These are phyloP conservation scores for Hordeum marinum DNA, from an alignment of 176 grass and related monocot species.

Conservation along the genomic window DNA sequence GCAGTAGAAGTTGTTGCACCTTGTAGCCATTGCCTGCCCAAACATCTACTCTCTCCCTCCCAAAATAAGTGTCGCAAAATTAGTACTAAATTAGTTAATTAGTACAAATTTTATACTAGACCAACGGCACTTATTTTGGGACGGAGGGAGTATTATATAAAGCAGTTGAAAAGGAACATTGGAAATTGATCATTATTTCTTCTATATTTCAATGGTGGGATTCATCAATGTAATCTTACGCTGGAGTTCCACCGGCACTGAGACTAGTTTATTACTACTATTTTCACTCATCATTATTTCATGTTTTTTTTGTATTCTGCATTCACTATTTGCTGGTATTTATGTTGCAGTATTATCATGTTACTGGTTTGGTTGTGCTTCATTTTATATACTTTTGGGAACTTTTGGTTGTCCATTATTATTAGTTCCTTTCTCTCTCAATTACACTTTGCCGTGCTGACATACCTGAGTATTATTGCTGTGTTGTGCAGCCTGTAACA, in stretches of 20 bases:
- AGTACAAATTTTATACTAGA: no score
- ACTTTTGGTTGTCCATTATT: neutral
- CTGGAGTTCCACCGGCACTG: no score
- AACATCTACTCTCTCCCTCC: neutral
- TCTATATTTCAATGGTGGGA: neutral
- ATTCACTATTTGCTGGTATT: neutral
- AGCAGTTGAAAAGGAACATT: neutral
- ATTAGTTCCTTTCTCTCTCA: neutral
- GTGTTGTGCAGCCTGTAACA: constrained; percentile 58
- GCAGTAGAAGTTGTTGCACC: neutral
- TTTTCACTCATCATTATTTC: neutral
- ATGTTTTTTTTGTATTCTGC: neutral
- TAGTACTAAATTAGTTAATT: no score
- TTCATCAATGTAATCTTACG: neutral
- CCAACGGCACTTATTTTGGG: no score
- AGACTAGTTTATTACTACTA: neutral
- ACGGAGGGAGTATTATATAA: neutral
- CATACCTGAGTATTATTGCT: neutral
- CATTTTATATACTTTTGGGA: neutral
- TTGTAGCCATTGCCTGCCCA: neutral
- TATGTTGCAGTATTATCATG: neutral
- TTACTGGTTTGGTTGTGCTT: neutral
- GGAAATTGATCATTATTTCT: no score
- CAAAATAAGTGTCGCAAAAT: no score
- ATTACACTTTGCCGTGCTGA: neutral